phyloP scores from a whole-genome alignment of 345 rosid species.

The Arabis alpina region DNA sequence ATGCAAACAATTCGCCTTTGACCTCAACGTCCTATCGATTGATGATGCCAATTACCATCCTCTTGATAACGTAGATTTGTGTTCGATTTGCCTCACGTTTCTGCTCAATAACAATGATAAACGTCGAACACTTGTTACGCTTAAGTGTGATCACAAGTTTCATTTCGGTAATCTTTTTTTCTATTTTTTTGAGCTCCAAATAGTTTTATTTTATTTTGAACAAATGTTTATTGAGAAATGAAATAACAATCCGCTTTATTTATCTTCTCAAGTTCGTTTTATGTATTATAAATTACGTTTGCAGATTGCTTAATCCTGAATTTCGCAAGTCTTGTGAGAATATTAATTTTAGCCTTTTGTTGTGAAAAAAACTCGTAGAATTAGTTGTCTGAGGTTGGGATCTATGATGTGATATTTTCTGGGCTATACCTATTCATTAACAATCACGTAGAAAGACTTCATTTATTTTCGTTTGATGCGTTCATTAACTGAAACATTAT shows the following conservation, averaged over 20 bases:
- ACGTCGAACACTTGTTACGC: constrained; percentile 10
- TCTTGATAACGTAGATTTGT: background rate
- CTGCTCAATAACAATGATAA: background rate
- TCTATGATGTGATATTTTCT: background rate
- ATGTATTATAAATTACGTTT: background rate
- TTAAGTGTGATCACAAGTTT: constrained; percentile 7
- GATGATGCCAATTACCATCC: no score
- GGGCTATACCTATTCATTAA: background rate
- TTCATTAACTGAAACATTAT: background rate
- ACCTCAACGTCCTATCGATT: no score
- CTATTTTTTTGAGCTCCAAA: background rate
- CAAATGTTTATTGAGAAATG: background rate
- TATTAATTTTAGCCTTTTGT: no score
- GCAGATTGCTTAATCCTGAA: background rate
- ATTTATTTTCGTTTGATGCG: background rate
- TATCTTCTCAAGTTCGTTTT: background rate
- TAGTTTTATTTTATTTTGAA: background rate
- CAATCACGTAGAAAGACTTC: background rate
- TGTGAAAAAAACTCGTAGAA: background rate
- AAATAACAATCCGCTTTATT: background rate
- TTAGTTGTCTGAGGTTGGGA: background rate
- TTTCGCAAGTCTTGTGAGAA: background rate
- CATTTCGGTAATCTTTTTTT: background rate
- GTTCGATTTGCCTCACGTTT: background rate
- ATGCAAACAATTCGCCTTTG: no score